phyloP scores from a whole-genome alignment of 371 early-diverging fungal genomes.

The Mucor piriformis region DNA sequence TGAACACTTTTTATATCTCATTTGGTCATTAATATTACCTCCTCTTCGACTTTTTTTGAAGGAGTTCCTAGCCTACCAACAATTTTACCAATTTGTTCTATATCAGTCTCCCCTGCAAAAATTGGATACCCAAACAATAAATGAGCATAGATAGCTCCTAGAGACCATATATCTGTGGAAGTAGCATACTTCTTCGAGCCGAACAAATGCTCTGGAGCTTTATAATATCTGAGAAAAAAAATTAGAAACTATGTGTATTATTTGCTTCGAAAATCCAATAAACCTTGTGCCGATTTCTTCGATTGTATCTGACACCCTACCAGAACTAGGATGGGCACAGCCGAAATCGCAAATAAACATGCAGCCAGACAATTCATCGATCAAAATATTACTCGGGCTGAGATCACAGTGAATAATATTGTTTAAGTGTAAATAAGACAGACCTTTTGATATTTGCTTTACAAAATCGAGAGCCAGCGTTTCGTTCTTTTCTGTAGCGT shows the following conservation, averaged over 20 bases:
- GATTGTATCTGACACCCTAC: neutral
- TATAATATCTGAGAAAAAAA: conserved; percentile 36
- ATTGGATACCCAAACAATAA: conserved; percentile 36
- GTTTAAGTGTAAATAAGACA: conserved; percentile 59
- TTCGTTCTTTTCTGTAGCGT: neutral
- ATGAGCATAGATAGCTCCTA: conserved; percentile 38
- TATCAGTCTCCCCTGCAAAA: conserved; percentile 45
- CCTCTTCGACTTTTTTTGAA: conserved; percentile 19
- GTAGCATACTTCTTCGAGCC: conserved; percentile 35
- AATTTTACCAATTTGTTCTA: conserved; percentile 49
- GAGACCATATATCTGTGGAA: conserved; percentile 52
- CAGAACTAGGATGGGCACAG: conserved; percentile 49
- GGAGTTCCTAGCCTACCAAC: conserved; percentile 40
- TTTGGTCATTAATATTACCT: conserved; percentile 14
- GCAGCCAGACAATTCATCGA: conserved; percentile 41
- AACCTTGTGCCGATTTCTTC: conserved; percentile 51
- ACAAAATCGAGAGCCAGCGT: conserved; percentile 28
- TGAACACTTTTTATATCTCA: neutral
- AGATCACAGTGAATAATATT: conserved; percentile 78
- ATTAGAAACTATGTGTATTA: neutral
- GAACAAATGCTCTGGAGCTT: conserved; percentile 54
- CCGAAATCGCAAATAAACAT: conserved; percentile 88
- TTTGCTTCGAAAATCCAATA: neutral
- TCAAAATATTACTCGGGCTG: conserved; percentile 74
- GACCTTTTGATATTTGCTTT: conserved; percentile 59